Evolutionary conservation across 2,329 filamentous ascomycete genomes (phyloP), one percentile per base, ranked within the genome.

Genomic region (Aspergillus versicolor): DNA sequence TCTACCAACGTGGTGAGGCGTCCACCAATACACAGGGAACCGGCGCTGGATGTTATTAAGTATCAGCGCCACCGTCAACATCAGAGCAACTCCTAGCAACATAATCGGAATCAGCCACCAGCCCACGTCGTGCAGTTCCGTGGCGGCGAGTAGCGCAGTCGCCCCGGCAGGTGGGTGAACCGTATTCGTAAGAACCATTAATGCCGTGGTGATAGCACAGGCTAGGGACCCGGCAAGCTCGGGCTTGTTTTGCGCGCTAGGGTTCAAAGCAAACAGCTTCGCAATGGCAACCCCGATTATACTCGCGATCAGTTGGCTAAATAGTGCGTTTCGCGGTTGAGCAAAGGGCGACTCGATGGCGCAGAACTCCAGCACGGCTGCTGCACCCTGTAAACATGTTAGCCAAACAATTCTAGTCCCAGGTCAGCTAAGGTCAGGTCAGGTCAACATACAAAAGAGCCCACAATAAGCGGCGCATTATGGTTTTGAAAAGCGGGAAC

Each of bases 81-180:
- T 88, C 47, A 91, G 70, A 0, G 71, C 68, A 47, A 79, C 82
- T 4, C 83, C 85, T 21, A 91, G 73, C 38, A 88, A 52, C 17
- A 90, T 79, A 5, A 90, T 74, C 0, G 86, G 83, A 5, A 91
- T 69, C 12, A 90, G 72, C 58, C 81, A 84, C 89, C 89, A 92
- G n/a, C 88, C 88, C 11, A 91, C 71, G 0, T 66, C 63, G 9
- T 80, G 76, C 1, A 85, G 75, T 1, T 77, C 74, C 2, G 80
- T 74, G 57, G 88, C 86, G 0, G 88, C 87, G 24, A 92, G 74
- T 1, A 92, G 73, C 0, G 88, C 88, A 0, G 88, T 92, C 8
- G 89, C 88, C 4, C 89, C 89, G 0, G 88, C 89, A 0, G 89
- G 89, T 0, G 89, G 89, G 63, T 92, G 88, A 0, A 89, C 80